Base-by-base conservation (phyloP, 768 basidiomycete genomes). In the Russula earlei region DNA sequence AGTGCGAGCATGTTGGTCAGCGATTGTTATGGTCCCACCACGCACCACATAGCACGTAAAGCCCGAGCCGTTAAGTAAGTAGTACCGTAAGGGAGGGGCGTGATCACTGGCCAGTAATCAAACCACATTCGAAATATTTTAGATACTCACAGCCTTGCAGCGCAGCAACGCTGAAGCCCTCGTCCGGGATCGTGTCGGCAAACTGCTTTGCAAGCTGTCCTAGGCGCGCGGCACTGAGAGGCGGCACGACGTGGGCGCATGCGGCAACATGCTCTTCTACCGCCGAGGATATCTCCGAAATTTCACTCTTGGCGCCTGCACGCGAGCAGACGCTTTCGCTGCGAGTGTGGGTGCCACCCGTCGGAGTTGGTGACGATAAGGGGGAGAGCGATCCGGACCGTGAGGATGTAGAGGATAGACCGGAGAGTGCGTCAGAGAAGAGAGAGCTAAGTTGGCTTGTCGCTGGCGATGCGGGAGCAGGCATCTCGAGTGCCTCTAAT, bases 81-180 rank as follows among this genome's bases (percentile, higher is more conserved):
- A 52, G 41, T 37, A 49, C 31, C 50, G 54, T 49, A 33, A 60
- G 50, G 40, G 29, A 52, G 29, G 29, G 5, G 36, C 49, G 52
- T 54, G 56, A 40, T 41, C 56, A 54, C 60, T 64, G 61, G 64
- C 50, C 49, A 62, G 63, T 25, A 55, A 63, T 50, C 48, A 43
- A 63, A 52, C 56, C 44, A 47, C 50, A 52, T 44, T 42, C 58
- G 53, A 54, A 53, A 51, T 49, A 53, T 52, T 47, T 38, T 36
- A 56, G 52, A 64, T 34, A 83, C 87, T 79, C 68, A 88, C 87
- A 92, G 68, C 90, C 91, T 72, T 94, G 91, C 52, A 96, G 74
- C 54, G 89, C 85, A 19, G 92, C 91, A 52, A 93, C 87, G 65
- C 87, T 88, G 66, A 93, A 90, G 71, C 88, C 86, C 38, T 85